Base-by-base conservation (phyloP, 176 grass and related monocot species). In the Puya raimondii region DNA sequence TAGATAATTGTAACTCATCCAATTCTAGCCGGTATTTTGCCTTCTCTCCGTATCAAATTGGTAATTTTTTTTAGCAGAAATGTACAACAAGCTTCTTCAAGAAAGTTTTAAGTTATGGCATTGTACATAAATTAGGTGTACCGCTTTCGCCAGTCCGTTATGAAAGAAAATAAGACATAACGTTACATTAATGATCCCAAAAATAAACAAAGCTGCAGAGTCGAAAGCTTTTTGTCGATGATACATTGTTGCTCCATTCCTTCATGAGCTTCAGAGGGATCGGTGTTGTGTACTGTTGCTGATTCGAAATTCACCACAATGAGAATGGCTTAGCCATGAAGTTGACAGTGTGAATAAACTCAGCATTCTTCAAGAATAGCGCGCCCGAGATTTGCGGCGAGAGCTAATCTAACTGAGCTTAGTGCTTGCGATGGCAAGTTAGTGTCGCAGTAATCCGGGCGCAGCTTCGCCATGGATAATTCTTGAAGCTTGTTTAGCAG, bases 401-500 rank as follows among this genome's bases (percentile, higher is more conserved):
- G 57, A 68, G 86, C 84, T 72, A 97, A 82, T 76, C 86, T 77
- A 61, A 92, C 79, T 1, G 89, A 82, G 63, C 67, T 89, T 23
- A 85, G 29, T 10, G 86, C 84, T 70, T 90, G 80, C 68, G 59
- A 61, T 33, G 79, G 78, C 74, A 97, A 49, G 49, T 87, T 73
- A 68, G 74, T 65, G 61, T 71, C 88, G n/a, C 73, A 80, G 48
- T 85, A 97, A 67, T 84, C 86, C 59, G 88, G 86, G 8, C 87
- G 68, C 33, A 81, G 63, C 80, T 92, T 97, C 15, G 84, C 93
- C 66, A 92, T 79, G 49, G 89, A 92, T 63, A 97, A 49, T 50
- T 92, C 86, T 81, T 92, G 89, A 63, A 97, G 80, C 74, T 97
- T 97, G 74, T 77, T 87, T 51, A 97, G 87, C 74, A 97, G 85